Conservation (phyloP, 2,329 filamentous ascomycete genomes). For the Davidsoniella virescens region DNA sequence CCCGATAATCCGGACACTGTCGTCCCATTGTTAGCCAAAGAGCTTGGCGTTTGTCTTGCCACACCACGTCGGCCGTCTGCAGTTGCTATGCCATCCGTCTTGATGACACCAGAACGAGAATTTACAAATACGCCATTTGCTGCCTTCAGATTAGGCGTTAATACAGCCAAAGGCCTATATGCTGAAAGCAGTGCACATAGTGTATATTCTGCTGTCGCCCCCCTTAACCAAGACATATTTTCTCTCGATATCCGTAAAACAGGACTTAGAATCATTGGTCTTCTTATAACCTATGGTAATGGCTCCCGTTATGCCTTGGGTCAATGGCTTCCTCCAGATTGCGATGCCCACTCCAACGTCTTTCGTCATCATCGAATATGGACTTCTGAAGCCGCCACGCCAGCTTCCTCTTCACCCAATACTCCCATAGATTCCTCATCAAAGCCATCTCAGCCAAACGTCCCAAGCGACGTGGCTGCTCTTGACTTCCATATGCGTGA, state of each 20-base stretch:
- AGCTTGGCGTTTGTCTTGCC: conserved; percentile 6
- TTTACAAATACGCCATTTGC: background rate
- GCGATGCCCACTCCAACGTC: background rate
- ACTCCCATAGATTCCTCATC: background rate
- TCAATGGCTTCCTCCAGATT: conserved; percentile 9
- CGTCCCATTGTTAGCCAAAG: conserved; percentile 5
- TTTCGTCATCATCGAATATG: conserved; percentile 6
- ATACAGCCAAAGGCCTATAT: background rate
- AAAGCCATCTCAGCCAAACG: background rate
- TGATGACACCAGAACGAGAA: background rate
- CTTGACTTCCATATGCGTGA: conserved; percentile 9
- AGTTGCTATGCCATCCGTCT: background rate
- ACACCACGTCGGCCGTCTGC: background rate
- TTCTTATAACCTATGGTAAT: conserved; percentile 5
- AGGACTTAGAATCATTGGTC: conserved; percentile 3
- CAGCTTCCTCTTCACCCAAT: no score
- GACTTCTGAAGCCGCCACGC: background rate
- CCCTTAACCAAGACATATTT: background rate
- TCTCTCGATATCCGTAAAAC: conserved; percentile 2
- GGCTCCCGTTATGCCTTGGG: conserved; percentile 5
- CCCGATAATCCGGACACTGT: conserved; percentile 6
- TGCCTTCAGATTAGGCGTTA: background rate
- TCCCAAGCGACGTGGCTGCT: background rate
- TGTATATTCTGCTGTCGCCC: background rate
- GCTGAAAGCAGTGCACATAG: conserved; percentile 2